phyloP scores from a whole-genome alignment of 2,329 filamentous ascomycete species.

The Byssoonygena ceratinophila region DNA sequence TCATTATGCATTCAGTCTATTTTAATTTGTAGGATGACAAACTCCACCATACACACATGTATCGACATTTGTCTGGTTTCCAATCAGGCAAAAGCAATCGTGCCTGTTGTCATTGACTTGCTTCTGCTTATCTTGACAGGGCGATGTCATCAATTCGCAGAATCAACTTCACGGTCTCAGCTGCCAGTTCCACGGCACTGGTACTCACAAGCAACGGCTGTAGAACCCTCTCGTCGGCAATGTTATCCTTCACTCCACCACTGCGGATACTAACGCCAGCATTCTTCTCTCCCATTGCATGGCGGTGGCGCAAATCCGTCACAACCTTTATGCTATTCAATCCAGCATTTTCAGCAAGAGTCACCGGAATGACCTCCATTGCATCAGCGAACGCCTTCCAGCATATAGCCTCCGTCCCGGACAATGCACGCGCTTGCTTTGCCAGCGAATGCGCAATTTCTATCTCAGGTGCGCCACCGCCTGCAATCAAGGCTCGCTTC shows the following conservation, averaged over 20 bases:
- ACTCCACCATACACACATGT: not conserved
- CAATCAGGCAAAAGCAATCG: not conserved
- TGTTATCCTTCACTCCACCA: slow-evolving; percentile 92
- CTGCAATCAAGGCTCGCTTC: slow-evolving; percentile 98
- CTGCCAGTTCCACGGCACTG: slow-evolving; percentile 90
- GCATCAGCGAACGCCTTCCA: slow-evolving; percentile 98
- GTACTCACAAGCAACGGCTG: slow-evolving; percentile 95
- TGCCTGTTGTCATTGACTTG: not conserved
- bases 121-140: slow-evolving; percentile 35
- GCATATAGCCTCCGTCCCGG: slow-evolving; percentile 92
- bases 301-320: slow-evolving; percentile 84
- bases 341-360: slow-evolving; percentile 91
- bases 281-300: slow-evolving; percentile 89
- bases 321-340: slow-evolving; percentile 98
- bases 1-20: slow-evolving; percentile 8
- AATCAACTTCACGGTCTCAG: slow-evolving; percentile 97
- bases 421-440: slow-evolving; percentile 68
- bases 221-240: slow-evolving; percentile 90
- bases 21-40: slow-evolving; percentile 2
- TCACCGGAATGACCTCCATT: slow-evolving; percentile 93
- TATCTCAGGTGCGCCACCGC: slow-evolving; percentile 91
- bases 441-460: slow-evolving; percentile 83
- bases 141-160: slow-evolving; percentile 59
- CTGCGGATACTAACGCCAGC: slow-evolving; percentile 97
- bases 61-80: not conserved